These are phyloP conservation scores for Neofusicoccum sp. DNA, from an alignment of 2,329 filamentous ascomycete species.

Conservation along the genomic window DNA sequence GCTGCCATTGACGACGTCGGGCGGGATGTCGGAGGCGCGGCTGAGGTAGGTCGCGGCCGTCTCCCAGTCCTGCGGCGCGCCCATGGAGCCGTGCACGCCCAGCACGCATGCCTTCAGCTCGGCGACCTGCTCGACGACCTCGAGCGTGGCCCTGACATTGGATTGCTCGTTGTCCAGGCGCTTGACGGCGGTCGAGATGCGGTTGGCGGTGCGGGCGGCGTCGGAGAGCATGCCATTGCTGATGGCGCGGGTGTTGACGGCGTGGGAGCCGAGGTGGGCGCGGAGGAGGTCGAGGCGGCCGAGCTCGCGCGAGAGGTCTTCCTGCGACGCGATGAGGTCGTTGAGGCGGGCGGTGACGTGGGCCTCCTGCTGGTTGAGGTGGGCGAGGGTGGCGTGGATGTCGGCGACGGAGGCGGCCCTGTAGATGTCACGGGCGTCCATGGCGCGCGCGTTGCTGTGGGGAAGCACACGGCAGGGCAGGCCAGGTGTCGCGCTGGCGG, in stretches of 20 bases:
- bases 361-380: slow-evolving; percentile 74
- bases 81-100: slow-evolving; percentile 94
- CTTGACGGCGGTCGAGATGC: slow-evolving; percentile 83
- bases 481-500: slow-evolving; percentile 7
- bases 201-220: slow-evolving; percentile 79
- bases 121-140: slow-evolving; percentile 91
- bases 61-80: slow-evolving; percentile 97
- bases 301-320: slow-evolving; percentile 82
- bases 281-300: slow-evolving; percentile 84
- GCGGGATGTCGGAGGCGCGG: slow-evolving; percentile 76
- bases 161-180: slow-evolving; percentile 87
- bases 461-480: not conserved
- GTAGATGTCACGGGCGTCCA: slow-evolving; percentile 42
- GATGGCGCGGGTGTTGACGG: slow-evolving; percentile 76
- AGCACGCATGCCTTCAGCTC: slow-evolving; percentile 96
- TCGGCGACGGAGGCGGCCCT: slow-evolving; percentile 73
- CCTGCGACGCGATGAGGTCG: slow-evolving; percentile 75
- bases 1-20: slow-evolving; percentile 73
- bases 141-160: slow-evolving; percentile 83
- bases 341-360: slow-evolving; percentile 72
- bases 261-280: slow-evolving; percentile 83
- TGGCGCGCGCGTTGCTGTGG: slow-evolving; percentile 9
- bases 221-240: slow-evolving; percentile 87
- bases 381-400: slow-evolving; percentile 72
- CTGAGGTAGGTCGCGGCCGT: slow-evolving; percentile 87